Conservation (phyloP, 371 early-diverging fungal genomes). For the Batkoa obscura region DNA sequence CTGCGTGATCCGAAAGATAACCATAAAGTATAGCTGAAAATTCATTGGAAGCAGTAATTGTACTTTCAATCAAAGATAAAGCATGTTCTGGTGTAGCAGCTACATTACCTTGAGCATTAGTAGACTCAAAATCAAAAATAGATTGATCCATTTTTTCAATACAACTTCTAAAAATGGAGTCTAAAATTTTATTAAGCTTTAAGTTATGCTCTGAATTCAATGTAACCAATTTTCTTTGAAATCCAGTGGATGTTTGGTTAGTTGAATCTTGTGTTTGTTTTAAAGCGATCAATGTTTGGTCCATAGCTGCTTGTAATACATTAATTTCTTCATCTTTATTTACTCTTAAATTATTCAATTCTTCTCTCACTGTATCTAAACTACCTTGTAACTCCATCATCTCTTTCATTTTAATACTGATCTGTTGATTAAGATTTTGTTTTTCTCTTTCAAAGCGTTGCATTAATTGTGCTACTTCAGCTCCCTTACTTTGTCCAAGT, state of each 20-base stretch:
- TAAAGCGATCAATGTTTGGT: slow-evolving; percentile 77
- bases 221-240: slow-evolving; percentile 3
- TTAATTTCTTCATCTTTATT: slow-evolving; percentile 75
- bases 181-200: slow-evolving; percentile 16
- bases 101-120: slow-evolving; percentile 62
- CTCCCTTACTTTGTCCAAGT: slow-evolving; percentile 47
- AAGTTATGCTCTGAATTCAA: not conserved
- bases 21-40: slow-evolving; percentile 53
- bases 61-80: slow-evolving; percentile 74
- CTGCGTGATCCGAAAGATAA: slow-evolving; percentile 44
- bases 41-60: slow-evolving; percentile 52
- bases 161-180: slow-evolving; percentile 73
- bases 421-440: slow-evolving; percentile 39
- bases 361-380: not conserved
- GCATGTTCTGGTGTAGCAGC: slow-evolving; percentile 82
- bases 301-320: slow-evolving; percentile 83
- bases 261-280: slow-evolving; percentile 50
- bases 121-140: slow-evolving; percentile 62
- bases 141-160: slow-evolving; percentile 70
- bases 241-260: not conserved
- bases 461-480: slow-evolving; percentile 60
- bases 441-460: slow-evolving; percentile 57
- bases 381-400: slow-evolving; percentile 1
- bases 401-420: not conserved
- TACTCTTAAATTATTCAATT: not conserved